Evolutionary conservation across 192 early-diverging fungal genomes (phyloP).

Genomic region (Podila minutissima): DNA sequence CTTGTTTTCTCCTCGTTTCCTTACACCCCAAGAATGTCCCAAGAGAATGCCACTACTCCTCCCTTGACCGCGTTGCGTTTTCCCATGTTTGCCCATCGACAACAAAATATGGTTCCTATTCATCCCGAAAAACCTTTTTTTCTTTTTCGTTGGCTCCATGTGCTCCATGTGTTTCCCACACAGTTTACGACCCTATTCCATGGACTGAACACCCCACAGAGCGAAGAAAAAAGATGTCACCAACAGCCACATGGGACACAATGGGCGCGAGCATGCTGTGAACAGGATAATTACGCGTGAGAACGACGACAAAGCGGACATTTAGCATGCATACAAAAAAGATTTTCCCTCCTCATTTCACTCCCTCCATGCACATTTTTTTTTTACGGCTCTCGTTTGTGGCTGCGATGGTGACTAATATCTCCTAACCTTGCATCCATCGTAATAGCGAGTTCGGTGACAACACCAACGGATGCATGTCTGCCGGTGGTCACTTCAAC

Average conservation of each 20-base stretch:
- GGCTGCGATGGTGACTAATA: no score
- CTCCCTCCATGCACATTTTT: no score
- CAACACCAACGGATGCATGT: constrained; percentile 87
- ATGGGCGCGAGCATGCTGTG: neutral
- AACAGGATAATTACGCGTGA: constrained; percentile 9
- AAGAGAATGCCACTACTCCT: no score
- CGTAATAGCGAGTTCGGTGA: constrained; percentile 74
- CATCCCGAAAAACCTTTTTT: constrained; percentile 11
- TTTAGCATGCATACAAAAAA: neutral
- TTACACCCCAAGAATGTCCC: neutral
- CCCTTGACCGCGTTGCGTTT: neutral
- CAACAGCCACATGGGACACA: no score
- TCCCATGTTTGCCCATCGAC: neutral
- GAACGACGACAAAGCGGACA: constrained; percentile 1
- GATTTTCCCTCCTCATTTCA: neutral
- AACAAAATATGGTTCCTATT: constrained; percentile 19
- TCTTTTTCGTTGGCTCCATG: no score
- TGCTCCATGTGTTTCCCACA: no score
- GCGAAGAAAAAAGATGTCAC: neutral
- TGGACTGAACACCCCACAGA: no score
- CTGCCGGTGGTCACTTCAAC: constrained; percentile 90
- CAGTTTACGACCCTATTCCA: no score
- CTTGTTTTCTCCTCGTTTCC: neutral
- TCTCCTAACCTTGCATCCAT: no score
- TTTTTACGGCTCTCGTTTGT: no score